A percentile compares a stretch with the other conserved stretches of the same genome.
Evolutionary conservation across 257 asterid species (phyloP).

Genomic region (Anisodus acutangulus): DNA sequence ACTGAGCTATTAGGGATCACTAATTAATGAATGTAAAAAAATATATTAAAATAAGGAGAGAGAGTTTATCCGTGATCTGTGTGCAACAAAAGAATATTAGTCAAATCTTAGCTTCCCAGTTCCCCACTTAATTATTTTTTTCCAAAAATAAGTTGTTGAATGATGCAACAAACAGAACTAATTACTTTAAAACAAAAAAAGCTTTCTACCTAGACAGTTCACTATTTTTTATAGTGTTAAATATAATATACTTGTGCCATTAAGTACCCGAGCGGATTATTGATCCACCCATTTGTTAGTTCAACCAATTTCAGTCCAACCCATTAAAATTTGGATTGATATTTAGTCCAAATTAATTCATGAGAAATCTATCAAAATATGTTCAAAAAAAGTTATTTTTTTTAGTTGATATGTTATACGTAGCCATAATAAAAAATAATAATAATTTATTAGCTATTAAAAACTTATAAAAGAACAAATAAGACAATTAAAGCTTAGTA

Average conservation of each 20-base stretch:
- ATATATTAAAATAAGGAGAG: not conserved
- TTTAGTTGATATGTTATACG: no score
- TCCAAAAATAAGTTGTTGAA: not conserved
- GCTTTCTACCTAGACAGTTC: not conserved
- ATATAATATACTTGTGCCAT: not conserved
- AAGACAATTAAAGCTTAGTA: no score
- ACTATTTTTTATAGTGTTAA: not conserved
- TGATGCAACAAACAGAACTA: constrained; percentile 18
- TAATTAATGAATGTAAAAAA: not conserved
- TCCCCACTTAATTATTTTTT: constrained; percentile 15
- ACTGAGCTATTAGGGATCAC: not conserved
- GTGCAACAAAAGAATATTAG: constrained; percentile 7
- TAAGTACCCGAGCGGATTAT: not conserved
- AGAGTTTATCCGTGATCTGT: not conserved
- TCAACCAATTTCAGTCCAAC: no score
- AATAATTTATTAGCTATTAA: no score
- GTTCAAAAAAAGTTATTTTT: no score
- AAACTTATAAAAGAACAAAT: no score
- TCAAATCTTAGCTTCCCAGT: constrained; percentile 27
- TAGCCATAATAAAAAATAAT: no score
- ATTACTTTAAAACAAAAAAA: not conserved
- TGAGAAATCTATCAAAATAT: no score
- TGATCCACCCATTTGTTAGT: no score
- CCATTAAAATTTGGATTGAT: no score
- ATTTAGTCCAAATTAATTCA: no score